phyloP scores from a whole-genome alignment of 768 basidiomycete genomes.

The Leucosporidium yakuticum region DNA sequence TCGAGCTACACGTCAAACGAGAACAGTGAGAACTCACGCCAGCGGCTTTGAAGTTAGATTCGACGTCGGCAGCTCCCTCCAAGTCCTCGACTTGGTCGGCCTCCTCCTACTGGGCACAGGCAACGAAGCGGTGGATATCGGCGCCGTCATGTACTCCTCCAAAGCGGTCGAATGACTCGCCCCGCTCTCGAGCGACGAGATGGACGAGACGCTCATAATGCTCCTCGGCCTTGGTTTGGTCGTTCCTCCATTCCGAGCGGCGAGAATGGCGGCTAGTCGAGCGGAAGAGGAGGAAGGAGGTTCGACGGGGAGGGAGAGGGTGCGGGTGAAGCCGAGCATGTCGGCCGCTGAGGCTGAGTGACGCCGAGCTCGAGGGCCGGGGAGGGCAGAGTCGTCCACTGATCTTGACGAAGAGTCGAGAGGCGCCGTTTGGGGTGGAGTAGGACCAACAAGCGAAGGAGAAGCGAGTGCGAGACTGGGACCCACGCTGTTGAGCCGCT shows the following conservation, averaged over 20 bases:
- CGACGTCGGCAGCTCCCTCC: not conserved
- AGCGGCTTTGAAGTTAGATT: not conserved
- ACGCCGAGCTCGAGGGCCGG: not conserved
- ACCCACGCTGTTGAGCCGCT: not conserved
- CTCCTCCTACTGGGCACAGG: not conserved
- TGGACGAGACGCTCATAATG: not conserved
- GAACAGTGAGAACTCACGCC: not conserved
- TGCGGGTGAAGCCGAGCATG: not conserved
- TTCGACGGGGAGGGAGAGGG: not conserved
- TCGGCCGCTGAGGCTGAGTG: slow-evolving; percentile 3
- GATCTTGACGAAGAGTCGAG: not conserved
- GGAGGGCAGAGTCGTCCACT: not conserved
- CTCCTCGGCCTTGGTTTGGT: not conserved
- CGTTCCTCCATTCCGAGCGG: not conserved
- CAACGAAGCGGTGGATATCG: not conserved
- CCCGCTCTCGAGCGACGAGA: not conserved
- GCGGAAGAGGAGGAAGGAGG: not conserved
- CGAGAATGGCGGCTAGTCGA: not conserved
- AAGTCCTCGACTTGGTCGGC: not conserved
- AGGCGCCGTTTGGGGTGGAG: not conserved
- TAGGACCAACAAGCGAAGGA: not conserved
- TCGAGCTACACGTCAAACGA: no score
- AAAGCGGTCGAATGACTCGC: not conserved
- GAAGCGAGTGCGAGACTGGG: not conserved
- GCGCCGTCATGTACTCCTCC: no score